Percentiles rank a stretch among this genome's conserved stretches.
Evolutionary conservation across 2,329 filamentous ascomycete genomes (phyloP).

Genomic region (Neofusicoccum sp.): DNA sequence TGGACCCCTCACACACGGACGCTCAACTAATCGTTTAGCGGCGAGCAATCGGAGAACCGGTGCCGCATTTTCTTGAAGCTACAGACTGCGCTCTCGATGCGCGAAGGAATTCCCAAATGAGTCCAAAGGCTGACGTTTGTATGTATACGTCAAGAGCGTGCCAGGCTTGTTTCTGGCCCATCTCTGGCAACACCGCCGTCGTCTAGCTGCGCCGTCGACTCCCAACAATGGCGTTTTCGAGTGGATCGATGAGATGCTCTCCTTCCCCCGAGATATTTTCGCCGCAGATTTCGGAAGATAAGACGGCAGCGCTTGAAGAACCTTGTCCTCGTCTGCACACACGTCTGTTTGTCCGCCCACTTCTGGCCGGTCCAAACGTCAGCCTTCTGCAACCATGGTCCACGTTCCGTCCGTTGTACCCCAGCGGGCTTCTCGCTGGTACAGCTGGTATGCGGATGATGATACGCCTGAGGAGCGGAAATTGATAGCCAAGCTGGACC

Average conservation of each 20-base stretch:
- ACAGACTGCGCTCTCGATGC: no score
- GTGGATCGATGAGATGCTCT: constrained; percentile 11
- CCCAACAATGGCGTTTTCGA: neutral
- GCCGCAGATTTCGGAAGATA: neutral
- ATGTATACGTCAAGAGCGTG: no score
- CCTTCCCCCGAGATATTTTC: neutral
- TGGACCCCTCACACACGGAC: neutral
- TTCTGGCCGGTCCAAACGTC: neutral
- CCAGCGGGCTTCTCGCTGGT: constrained; percentile 1
- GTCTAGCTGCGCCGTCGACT: neutral
- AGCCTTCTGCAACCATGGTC: neutral
- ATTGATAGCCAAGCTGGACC: constrained; percentile 56
- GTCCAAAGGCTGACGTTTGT: no score
- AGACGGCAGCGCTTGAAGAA: neutral
- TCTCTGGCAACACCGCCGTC: neutral
- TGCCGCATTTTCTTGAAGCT: no score
- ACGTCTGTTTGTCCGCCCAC: neutral
- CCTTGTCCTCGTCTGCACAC: neutral
- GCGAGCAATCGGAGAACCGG: no score
- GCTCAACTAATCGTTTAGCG: no score
- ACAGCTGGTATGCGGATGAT: constrained; percentile 31
- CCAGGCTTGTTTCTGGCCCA: no score
- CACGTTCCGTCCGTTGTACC: neutral
- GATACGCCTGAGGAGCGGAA: constrained; percentile 52
- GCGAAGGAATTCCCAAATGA: no score